These are phyloP conservation scores for Botrytis fragariae DNA, from an alignment of 2,329 filamentous ascomycete species.

Conservation along the genomic window DNA sequence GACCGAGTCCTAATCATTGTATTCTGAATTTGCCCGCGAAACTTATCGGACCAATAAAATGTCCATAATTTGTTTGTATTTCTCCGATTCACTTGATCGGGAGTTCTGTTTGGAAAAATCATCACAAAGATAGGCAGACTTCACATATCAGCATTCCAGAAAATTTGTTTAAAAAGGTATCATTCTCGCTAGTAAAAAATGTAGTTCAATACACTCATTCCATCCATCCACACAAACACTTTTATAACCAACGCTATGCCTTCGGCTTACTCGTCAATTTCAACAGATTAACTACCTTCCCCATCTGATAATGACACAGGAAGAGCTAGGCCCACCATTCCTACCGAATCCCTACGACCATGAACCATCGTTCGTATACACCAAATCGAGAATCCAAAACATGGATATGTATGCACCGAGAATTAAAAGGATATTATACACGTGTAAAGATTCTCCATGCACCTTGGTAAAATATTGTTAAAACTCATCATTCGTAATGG, in stretches of 20 bases:
- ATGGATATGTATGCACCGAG: constrained; percentile 17
- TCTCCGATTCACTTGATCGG: neutral
- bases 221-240: neutral
- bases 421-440: constrained; percentile 21
- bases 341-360: neutral
- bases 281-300: constrained; percentile 5
- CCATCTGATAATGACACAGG: neutral
- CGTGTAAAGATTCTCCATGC: constrained; percentile 12
- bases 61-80: neutral
- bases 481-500: constrained; percentile 18
- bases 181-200: neutral
- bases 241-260: neutral
- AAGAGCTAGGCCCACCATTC: neutral
- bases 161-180: neutral
- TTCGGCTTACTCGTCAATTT: neutral
- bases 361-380: constrained; percentile 9
- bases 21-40: neutral
- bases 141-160: neutral
- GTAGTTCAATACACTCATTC: neutral
- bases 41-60: neutral
- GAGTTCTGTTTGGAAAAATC: neutral
- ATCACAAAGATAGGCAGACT: no score
- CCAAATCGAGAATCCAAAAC: constrained; percentile 16
- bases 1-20: neutral
- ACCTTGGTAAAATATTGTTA: constrained; percentile 9